Conservation (phyloP, 805 yeast species). For the Kregervanrija pseudodelftensis region DNA sequence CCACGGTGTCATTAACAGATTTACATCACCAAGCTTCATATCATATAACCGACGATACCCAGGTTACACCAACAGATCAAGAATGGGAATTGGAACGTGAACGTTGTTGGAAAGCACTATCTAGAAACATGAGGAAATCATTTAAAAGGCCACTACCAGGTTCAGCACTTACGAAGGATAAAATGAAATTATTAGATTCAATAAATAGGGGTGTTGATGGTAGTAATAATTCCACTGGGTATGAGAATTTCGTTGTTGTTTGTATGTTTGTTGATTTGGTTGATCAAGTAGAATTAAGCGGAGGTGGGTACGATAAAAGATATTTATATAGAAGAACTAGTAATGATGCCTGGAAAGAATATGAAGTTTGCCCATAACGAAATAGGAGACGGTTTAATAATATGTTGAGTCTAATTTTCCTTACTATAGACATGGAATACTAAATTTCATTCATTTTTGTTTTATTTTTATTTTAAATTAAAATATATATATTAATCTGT, state of each 20-base stretch:
- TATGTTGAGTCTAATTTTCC: background rate
- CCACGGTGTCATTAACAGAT: slow-evolving; percentile 12
- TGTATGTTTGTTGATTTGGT: slow-evolving; percentile 65
- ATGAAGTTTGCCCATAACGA: slow-evolving; percentile 65
- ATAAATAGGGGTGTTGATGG: slow-evolving; percentile 83
- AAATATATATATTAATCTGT: no score
- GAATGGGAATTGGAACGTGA: slow-evolving; percentile 65
- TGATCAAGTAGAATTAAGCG: slow-evolving; percentile 58
- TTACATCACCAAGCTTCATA: slow-evolving; percentile 1
- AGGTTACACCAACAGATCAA: slow-evolving; percentile 39
- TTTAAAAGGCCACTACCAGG: slow-evolving; percentile 74
- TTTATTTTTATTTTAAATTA: background rate
- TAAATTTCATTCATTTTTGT: no score
- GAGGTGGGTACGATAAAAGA: slow-evolving; percentile 40
- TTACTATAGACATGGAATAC: background rate
- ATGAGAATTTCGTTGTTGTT: slow-evolving; percentile 61
- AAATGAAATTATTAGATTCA: slow-evolving; percentile 54
- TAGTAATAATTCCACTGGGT: slow-evolving; percentile 41
- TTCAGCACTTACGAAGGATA: slow-evolving; percentile 46
- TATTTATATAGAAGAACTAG: slow-evolving; percentile 43
- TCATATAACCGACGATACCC: background rate
- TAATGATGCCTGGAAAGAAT: slow-evolving; percentile 64
- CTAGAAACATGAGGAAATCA: slow-evolving; percentile 52
- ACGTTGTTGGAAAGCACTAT: slow-evolving; percentile 56
- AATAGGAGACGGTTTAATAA: background rate